These are phyloP conservation scores for Eremothecium cymbalariae DNA, from an alignment of 1,139 yeast genomes.

Conservation along the genomic window DNA sequence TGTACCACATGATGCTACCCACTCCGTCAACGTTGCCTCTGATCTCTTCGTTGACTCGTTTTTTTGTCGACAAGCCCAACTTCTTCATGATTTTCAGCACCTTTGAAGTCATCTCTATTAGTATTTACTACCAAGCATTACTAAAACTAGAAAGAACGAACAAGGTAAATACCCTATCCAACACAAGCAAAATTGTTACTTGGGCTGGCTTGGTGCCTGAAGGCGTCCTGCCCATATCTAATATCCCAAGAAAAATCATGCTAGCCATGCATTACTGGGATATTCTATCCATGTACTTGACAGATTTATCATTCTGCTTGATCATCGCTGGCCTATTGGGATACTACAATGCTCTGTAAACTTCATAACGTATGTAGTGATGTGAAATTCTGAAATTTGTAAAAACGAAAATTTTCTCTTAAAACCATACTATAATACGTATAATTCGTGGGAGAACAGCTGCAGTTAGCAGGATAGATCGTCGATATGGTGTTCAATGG, in stretches of 20 bases:
- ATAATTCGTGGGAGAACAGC: too few relatives aligned
- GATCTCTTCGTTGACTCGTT: constrained; percentile 4
- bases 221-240: constrained; percentile 27
- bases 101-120: constrained; percentile 32
- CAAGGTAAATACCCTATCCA: constrained; percentile 23
- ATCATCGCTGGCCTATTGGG: constrained; percentile 34
- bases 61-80: constrained; percentile 21
- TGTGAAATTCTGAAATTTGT: too few relatives aligned
- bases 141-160: constrained; percentile 25
- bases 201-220: constrained; percentile 29
- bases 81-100: constrained; percentile 35
- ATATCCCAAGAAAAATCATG: constrained; percentile 25
- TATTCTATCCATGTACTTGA: constrained; percentile 33
- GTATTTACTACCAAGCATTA: constrained; percentile 30
- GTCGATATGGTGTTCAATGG: too few relatives aligned
- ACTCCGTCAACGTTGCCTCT: constrained; percentile 3
- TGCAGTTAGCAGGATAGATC: too few relatives aligned
- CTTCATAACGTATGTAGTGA: too few relatives aligned
- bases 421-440: too few relatives aligned
- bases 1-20: constrained; percentile 23
- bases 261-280: constrained; percentile 35
- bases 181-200: constrained; percentile 26
- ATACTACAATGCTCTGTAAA: constrained; percentile 17
- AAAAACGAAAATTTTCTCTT: too few relatives aligned
- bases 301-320: constrained; percentile 37